Evolutionary conservation across 192 early-diverging fungal species (phyloP).

Genomic region (Dissophora ornata): DNA sequence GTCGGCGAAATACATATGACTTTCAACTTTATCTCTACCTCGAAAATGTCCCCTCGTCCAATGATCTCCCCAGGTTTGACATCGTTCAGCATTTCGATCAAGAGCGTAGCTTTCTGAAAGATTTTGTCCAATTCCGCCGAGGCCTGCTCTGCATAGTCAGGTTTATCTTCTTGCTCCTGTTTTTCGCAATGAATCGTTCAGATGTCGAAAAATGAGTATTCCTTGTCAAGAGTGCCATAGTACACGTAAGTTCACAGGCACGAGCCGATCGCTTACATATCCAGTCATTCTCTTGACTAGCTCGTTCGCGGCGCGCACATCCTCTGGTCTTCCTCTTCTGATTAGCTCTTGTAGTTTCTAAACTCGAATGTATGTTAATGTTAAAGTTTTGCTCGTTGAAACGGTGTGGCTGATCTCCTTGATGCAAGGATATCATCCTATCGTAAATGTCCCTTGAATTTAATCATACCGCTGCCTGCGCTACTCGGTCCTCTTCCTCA

Average conservation of each 20-base stretch:
- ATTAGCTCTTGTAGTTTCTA: slow-evolving; percentile 97
- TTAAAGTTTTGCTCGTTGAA: too few species aligned
- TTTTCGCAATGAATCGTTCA: slow-evolving; percentile 31
- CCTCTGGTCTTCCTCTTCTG: slow-evolving; percentile 91
- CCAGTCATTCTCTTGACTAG: slow-evolving; percentile 99
- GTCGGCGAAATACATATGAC: too few species aligned
- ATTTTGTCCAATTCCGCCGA: slow-evolving; percentile 84
- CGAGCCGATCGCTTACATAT: slow-evolving; percentile 68
- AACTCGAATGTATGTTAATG: too few species aligned
- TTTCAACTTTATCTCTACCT: slow-evolving; percentile 51
- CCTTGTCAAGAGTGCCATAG: too few species aligned
- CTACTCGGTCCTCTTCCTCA: slow-evolving; percentile 92
- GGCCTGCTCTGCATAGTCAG: slow-evolving; percentile 89
- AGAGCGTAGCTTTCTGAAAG: slow-evolving; percentile 75
- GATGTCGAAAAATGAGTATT: too few species aligned
- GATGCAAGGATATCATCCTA: too few species aligned
- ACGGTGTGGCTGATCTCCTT: background rate
- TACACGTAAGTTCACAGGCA: too few species aligned
- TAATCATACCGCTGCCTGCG: slow-evolving; percentile 83
- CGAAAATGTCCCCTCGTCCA: slow-evolving; percentile 61
- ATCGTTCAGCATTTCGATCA: slow-evolving; percentile 85
- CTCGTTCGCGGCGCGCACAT: slow-evolving; percentile 95
- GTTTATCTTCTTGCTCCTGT: slow-evolving; percentile 70
- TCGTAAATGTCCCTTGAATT: too few species aligned
- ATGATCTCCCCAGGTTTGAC: slow-evolving; percentile 69